These are phyloP conservation scores for Eucalyptus sideroxylon DNA, from an alignment of 345 rosid genomes.

Conservation along the genomic window DNA sequence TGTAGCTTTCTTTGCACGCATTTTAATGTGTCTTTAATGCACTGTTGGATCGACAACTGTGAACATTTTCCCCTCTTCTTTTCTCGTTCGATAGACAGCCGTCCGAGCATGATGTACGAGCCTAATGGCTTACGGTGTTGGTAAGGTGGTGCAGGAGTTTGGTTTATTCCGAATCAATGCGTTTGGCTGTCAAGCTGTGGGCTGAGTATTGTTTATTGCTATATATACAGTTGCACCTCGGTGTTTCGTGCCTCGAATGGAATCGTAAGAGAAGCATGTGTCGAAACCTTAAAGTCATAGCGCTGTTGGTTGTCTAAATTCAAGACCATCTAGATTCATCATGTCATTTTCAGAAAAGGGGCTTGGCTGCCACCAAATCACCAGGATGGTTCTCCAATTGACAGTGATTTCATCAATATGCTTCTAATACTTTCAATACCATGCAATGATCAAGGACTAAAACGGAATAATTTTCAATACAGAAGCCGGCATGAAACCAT, in stretches of 20 bases:
- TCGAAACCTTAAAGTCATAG: neutral
- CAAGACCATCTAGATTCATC: neutral
- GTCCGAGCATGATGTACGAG: neutral
- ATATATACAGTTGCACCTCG: neutral
- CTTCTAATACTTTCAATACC: neutral
- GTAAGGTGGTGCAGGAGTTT: neutral
- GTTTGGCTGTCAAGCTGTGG: neutral
- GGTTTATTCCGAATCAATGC: neutral
- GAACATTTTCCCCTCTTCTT: neutral
- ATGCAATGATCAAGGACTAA: neutral
- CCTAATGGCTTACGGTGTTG: neutral
- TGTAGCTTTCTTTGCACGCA: neutral
- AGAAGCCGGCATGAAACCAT: neutral
- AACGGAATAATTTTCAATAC: neutral
- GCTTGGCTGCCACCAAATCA: neutral
- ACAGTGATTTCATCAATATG: neutral
- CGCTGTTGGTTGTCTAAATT: neutral
- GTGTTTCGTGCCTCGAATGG: neutral
- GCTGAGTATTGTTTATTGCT: neutral
- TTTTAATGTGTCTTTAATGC: neutral
- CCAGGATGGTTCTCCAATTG: neutral
- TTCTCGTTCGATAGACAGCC: neutral
- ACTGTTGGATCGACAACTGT: neutral
- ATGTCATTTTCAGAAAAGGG: neutral
- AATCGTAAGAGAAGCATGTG: neutral